Percentiles rank a stretch among this genome's conserved stretches.
phyloP scores from a whole-genome alignment of 139 green algal genomes.

The Volvox africanus region DNA sequence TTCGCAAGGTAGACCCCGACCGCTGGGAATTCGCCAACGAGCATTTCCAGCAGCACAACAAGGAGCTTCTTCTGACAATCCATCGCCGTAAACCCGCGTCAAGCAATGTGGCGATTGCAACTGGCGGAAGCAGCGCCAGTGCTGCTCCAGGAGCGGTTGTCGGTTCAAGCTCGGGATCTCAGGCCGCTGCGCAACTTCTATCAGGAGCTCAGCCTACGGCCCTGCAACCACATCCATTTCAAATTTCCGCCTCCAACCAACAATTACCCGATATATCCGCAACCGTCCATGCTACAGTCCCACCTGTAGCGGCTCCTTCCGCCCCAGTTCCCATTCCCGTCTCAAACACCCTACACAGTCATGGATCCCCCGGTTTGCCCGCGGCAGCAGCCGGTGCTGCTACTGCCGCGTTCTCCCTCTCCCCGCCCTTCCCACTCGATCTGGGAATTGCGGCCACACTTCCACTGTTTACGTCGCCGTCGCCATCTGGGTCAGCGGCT shows the following conservation, averaged over 20 bases:
- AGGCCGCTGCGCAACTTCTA: not conserved
- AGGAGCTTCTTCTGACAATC: constrained; percentile 87
- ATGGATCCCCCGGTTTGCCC: too few species aligned
- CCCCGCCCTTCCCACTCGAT: constrained; percentile 34
- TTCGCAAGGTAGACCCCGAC: constrained; percentile 97
- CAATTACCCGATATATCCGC: not conserved
- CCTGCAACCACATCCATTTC: not conserved
- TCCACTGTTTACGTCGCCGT: constrained; percentile 23
- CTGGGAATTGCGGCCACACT: constrained; percentile 40
- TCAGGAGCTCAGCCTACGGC: not conserved
- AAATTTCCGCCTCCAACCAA: not conserved
- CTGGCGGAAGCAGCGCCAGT: not conserved
- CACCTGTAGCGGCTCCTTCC: not conserved
- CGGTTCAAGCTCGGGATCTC: not conserved
- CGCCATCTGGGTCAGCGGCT: not conserved
- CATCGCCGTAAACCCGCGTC: constrained; percentile 81
- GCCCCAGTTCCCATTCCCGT: not conserved
- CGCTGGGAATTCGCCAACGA: constrained; percentile 80
- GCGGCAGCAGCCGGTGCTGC: not conserved
- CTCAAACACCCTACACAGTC: not conserved
- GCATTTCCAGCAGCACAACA: constrained; percentile 82
- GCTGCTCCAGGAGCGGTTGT: not conserved
- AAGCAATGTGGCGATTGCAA: not conserved
- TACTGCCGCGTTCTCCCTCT: not conserved
- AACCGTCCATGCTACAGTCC: not conserved